Evolutionary conservation across 2,329 filamentous ascomycete species (phyloP).

Genomic region (Hymenoscyphus fraxineus): DNA sequence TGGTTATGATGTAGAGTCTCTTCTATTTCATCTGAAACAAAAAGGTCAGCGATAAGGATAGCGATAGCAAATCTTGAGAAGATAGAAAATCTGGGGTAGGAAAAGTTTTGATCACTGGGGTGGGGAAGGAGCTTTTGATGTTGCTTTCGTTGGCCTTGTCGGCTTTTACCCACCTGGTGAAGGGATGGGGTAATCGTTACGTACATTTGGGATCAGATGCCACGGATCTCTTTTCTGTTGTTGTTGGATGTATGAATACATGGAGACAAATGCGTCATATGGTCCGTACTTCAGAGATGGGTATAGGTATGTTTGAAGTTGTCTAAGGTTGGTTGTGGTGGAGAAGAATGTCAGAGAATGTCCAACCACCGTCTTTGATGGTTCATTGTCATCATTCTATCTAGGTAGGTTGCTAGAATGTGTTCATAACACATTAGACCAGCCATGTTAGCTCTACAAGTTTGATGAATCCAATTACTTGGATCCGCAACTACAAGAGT

Average conservation of each 20-base stretch:
- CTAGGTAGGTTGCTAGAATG: too few species aligned
- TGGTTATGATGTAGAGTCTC: background rate
- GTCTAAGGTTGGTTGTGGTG: too few species aligned
- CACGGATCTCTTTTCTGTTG: conserved; percentile 20
- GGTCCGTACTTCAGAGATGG: background rate
- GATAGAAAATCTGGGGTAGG: background rate
- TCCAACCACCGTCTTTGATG: too few species aligned
- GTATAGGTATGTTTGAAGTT: background rate
- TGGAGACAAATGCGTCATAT: background rate
- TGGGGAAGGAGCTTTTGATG: background rate
- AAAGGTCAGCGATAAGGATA: background rate
- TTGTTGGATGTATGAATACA: background rate
- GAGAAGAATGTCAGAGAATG: too few species aligned
- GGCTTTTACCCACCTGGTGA: background rate
- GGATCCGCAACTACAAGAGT: too few species aligned
- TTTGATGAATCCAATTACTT: too few species aligned
- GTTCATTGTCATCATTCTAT: too few species aligned
- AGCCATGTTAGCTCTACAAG: too few species aligned
- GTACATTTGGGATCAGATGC: conserved; percentile 16
- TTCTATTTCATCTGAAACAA: background rate
- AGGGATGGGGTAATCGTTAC: background rate
- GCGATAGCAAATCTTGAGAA: background rate
- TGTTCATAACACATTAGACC: too few species aligned
- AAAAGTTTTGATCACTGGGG: background rate
- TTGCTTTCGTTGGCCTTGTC: background rate